Conservation (phyloP, 805 yeast species). For the Nakazawaea holstii region DNA sequence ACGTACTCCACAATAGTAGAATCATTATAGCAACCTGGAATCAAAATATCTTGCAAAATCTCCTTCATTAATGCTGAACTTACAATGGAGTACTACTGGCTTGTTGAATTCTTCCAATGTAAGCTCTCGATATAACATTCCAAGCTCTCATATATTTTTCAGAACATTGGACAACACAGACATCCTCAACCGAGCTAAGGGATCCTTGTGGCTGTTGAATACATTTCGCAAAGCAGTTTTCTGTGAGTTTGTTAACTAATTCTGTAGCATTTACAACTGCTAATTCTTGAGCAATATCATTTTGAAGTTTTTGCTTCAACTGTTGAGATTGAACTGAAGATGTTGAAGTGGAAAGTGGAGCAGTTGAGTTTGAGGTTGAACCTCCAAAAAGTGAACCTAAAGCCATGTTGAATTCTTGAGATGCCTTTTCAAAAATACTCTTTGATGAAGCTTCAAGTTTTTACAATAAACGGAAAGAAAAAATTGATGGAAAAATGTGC, state of each 20-base stretch:
- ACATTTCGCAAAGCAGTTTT: constrained; percentile 83
- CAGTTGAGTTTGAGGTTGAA: constrained; percentile 16
- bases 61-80: no score
- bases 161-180: constrained; percentile 72
- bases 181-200: constrained; percentile 46
- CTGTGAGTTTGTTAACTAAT: constrained; percentile 77
- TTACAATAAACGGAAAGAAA: no score
- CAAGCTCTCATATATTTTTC: constrained; percentile 88
- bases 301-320: constrained; percentile 58
- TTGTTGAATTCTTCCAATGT: constrained; percentile 70
- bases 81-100: constrained; percentile 16
- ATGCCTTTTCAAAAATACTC: no score
- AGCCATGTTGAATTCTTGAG: constrained; percentile 8
- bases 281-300: constrained; percentile 72
- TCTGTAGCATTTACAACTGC: constrained; percentile 92
- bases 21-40: no score
- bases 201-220: constrained; percentile 52
- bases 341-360: constrained; percentile 12
- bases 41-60: no score
- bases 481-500: no score
- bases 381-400: constrained; percentile 10
- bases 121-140: constrained; percentile 77
- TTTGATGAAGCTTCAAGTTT: no score
- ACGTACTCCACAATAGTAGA: no score
- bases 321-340: constrained; percentile 28